Evolutionary conservation across 2,329 filamentous ascomycete genomes (phyloP), one percentile per base, ranked within the genome.

Genomic region (Stachybotrys elegans): DNA sequence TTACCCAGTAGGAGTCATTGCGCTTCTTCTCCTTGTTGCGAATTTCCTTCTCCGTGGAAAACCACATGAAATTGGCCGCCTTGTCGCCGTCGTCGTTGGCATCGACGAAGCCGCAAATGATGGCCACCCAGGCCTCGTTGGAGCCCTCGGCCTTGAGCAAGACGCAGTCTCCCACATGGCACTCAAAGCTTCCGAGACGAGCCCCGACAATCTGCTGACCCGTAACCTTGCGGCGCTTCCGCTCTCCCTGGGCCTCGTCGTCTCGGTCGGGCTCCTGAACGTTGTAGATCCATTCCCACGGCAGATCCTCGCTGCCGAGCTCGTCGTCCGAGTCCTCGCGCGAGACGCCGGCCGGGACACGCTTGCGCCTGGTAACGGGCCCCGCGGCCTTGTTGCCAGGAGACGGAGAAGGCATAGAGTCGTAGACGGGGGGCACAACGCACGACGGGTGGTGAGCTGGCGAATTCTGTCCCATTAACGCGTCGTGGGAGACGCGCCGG

Each of bases 21-120:
- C 89, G 76, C 68, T 93, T 95, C 67, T 88, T 92, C 46, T 81
- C 78, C 59, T 84, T 86, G 56, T 88, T 93, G 22, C 84, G 80
- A 48, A 96, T 88, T 66, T 97, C 92, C 57, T 86, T 87, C 56
- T 95, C 87, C 0, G 88, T 89, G 1, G 88, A 90, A 61, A 98
- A 96, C 93, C 93, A 98, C 76, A 96, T 84, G 59, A 98, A 93
- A 50, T 85, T 86, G 44, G 87, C 92, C 21, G 84, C 82, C 72
- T 89, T 96, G 35, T 86, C 64, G 20, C 59, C 65, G 14, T 67
- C 60, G 12, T 86, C 83, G 17, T 87, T 83, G 23, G 83, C 79
- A 37, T 92, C 83, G 31, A 83, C 61, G 53, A 98, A 95, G 35
- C 88, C 83, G 56, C 84, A 86, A 42, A 96, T 85, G 49, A 98